Evolutionary conservation across 495 filamentous ascomycete species (phyloP).

Genomic region (Penicillium arizonense): DNA sequence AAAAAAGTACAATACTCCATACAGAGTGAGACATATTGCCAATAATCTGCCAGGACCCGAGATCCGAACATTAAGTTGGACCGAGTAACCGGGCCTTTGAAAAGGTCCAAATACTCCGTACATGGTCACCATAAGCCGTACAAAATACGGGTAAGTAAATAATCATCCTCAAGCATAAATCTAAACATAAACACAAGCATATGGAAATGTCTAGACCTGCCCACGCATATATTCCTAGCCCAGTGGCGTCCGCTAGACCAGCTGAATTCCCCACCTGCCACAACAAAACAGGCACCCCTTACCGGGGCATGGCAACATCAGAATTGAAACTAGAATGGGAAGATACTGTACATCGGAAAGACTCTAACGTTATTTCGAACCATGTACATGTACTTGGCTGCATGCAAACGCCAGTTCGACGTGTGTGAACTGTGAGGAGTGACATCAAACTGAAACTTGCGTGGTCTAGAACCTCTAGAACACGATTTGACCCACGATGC

Average conservation of each 20-base stretch:
- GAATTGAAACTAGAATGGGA: background rate
- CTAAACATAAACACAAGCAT: background rate
- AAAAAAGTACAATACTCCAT: background rate
- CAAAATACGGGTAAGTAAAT: too few species aligned
- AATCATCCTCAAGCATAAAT: background rate
- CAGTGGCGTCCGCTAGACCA: slow-evolving; percentile 19
- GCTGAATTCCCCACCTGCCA: slow-evolving; percentile 13
- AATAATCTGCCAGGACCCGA: background rate
- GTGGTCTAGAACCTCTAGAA: slow-evolving; percentile 6
- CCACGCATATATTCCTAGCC: slow-evolving; percentile 14
- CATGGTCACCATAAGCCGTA: too few species aligned
- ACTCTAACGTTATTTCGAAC: background rate
- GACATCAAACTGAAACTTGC: slow-evolving; percentile 4
- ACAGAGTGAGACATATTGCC: background rate
- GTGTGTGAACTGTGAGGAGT: background rate
- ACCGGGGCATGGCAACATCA: background rate
- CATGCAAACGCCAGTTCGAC: background rate
- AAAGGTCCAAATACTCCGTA: background rate
- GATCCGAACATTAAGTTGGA: background rate
- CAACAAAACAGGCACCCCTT: slow-evolving; percentile 8
- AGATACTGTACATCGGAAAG: background rate
- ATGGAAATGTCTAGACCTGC: slow-evolving; percentile 8
- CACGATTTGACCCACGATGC: slow-evolving; percentile 1
- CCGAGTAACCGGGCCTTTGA: too few species aligned
- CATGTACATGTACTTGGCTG: too few species aligned